These are phyloP conservation scores for Globisporangium canariense DNA, from an alignment of 352 stramenopile genomes.

Conservation along the genomic window DNA sequence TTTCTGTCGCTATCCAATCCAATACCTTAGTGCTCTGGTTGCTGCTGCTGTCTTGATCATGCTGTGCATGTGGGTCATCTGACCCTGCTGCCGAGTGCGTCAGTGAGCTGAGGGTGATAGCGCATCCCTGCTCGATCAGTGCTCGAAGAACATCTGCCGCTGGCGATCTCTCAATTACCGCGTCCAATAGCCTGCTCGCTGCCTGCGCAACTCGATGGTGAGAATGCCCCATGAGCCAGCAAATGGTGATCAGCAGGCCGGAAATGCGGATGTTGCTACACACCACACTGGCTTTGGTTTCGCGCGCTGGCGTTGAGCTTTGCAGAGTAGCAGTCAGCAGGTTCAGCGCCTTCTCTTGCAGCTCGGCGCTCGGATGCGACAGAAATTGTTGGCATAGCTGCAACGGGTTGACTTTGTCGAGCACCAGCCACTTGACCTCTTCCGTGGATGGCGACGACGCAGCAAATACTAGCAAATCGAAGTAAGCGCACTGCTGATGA, in stretches of 20 bases:
- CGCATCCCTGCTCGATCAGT: constrained; percentile 14
- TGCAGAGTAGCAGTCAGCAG: constrained; percentile 1
- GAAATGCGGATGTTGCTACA: constrained; percentile 8
- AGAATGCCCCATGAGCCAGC: constrained; percentile 15
- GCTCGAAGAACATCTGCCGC: constrained; percentile 10
- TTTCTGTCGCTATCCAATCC: constrained; percentile 7
- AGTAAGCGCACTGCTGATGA: constrained; percentile 6
- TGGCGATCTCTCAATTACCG: constrained; percentile 6
- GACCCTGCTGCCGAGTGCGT: no score
- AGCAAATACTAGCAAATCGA: constrained; percentile 4
- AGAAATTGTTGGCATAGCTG: constrained; percentile 3
- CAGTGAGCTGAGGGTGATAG: background rate
- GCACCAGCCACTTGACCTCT: background rate
- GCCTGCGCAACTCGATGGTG: background rate
- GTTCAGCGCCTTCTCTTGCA: constrained; percentile 10
- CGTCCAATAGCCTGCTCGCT: constrained; percentile 1
- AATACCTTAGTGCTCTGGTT: background rate
- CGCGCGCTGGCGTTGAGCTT: background rate
- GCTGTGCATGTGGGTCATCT: background rate
- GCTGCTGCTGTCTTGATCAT: background rate
- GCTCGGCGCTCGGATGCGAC: constrained; percentile 2
- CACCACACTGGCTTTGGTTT: background rate
- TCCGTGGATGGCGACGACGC: background rate
- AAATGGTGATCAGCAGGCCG: constrained; percentile 13
- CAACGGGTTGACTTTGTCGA: background rate